Evolutionary conservation across 129 eudicot genomes (phyloP).

Genomic region (Flaveria linearis): DNA sequence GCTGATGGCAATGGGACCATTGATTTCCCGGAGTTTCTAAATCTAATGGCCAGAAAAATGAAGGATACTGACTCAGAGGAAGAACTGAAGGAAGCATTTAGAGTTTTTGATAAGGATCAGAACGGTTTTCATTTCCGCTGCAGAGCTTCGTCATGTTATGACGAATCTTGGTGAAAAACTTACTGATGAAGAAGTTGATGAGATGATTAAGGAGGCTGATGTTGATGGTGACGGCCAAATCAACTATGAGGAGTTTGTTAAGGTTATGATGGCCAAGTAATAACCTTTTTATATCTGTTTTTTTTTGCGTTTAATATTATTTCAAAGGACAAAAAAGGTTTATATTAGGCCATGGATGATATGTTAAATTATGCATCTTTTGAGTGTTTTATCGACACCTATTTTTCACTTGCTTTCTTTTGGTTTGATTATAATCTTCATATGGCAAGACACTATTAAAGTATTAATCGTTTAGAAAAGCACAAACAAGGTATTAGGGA

Average conservation of each 20-base stretch:
- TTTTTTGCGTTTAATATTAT: background rate
- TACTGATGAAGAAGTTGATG: constrained; percentile 49
- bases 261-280: constrained; percentile 50
- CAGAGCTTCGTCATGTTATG: constrained; percentile 45
- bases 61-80: constrained; percentile 47
- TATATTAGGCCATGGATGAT: constrained; percentile 21
- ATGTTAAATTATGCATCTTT: constrained; percentile 33
- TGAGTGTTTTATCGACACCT: constrained; percentile 26
- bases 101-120: constrained; percentile 44
- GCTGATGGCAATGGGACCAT: constrained; percentile 47
- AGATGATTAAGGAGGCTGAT: constrained; percentile 42
- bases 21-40: constrained; percentile 45
- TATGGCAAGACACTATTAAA: background rate
- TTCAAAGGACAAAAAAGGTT: constrained; percentile 18
- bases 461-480: no score
- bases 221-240: constrained; percentile 47
- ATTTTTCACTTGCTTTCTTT: constrained; percentile 4
- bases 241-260: constrained; percentile 45
- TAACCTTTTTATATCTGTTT: constrained; percentile 17
- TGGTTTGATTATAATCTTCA: background rate
- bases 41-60: constrained; percentile 44
- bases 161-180: constrained; percentile 46
- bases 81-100: constrained; percentile 44
- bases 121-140: constrained; percentile 48
- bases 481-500: no score